phyloP scores from a whole-genome alignment of 305 asterid genomes.

The Solanum hybrid region DNA sequence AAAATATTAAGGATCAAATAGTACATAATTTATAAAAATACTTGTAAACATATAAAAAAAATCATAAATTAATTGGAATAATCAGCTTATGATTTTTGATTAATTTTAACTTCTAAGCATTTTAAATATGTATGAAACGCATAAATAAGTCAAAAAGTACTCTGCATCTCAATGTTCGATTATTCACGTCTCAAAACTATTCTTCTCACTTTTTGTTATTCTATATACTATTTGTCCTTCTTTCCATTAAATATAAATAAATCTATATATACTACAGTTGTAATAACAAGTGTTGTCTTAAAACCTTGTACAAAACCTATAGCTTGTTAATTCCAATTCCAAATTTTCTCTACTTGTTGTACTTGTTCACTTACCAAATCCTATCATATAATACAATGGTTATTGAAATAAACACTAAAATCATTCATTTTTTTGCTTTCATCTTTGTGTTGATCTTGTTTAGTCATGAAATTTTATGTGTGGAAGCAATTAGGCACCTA shows the following conservation, averaged over 20 bases:
- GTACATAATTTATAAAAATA: not conserved
- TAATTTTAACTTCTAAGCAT: not conserved
- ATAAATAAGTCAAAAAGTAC: not conserved
- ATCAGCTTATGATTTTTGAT: not conserved
- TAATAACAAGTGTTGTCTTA: not conserved
- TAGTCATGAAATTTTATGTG: conserved; percentile 11
- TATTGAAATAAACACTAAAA: conserved; percentile 8
- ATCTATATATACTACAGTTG: conserved; percentile 12
- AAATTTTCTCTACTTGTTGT: not conserved
- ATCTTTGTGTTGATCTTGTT: conserved; percentile 19
- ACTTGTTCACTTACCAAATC: not conserved
- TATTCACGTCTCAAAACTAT: not conserved
- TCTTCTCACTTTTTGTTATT: not conserved
- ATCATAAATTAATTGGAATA: not conserved
- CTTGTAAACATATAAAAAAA: too few relatives aligned
- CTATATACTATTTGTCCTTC: not conserved
- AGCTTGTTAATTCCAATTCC: not conserved
- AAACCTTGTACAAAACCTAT: not conserved
- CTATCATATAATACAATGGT: conserved; percentile 4
- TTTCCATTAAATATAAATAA: not conserved
- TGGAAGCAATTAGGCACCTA: conserved; percentile 22
- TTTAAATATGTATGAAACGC: not conserved
- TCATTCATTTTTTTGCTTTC: not conserved
- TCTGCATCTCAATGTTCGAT: not conserved
- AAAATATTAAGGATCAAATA: not conserved